Conservation (phyloP, 2,329 filamentous ascomycete genomes). For the Stagonosporopsis chrysanthemi region DNA sequence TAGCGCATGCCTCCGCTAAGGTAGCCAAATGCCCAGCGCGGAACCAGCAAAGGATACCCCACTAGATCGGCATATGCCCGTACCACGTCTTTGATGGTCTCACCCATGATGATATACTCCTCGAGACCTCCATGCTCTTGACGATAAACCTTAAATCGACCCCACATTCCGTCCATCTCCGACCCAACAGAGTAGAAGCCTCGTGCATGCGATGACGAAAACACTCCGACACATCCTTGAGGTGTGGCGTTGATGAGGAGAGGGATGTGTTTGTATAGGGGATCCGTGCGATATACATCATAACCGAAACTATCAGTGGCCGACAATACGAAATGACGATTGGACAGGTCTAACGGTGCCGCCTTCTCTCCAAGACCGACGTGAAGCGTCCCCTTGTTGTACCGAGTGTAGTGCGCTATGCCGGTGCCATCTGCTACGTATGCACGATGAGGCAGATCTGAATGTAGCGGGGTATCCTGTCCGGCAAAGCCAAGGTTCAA, state of each 20-base stretch:
- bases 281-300: conserved; percentile 73
- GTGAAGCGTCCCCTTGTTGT: conserved; percentile 69
- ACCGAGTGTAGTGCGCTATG: conserved; percentile 69
- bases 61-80: conserved; percentile 71
- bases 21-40: conserved; percentile 77
- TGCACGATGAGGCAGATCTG: conserved; percentile 70
- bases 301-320: conserved; percentile 78
- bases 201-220: conserved; percentile 71
- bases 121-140: conserved; percentile 77
- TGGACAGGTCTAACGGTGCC: conserved; percentile 75
- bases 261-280: conserved; percentile 78
- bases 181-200: conserved; percentile 72
- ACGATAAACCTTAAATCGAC: conserved; percentile 75
- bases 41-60: conserved; percentile 72
- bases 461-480: conserved; percentile 63
- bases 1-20: conserved; percentile 73
- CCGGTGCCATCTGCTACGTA: conserved; percentile 69
- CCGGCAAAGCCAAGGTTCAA: conserved; percentile 63
- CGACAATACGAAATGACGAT: conserved; percentile 70
- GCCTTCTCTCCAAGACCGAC: conserved; percentile 76
- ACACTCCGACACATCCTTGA: conserved; percentile 69
- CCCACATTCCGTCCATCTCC: conserved; percentile 80
- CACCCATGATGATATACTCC: conserved; percentile 72
- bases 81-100: conserved; percentile 71
- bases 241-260: conserved; percentile 73